Percentiles rank a stretch among this genome's conserved stretches.
Evolutionary conservation across 305 asterid species (phyloP).

Genomic region (Ruellia speciosa): DNA sequence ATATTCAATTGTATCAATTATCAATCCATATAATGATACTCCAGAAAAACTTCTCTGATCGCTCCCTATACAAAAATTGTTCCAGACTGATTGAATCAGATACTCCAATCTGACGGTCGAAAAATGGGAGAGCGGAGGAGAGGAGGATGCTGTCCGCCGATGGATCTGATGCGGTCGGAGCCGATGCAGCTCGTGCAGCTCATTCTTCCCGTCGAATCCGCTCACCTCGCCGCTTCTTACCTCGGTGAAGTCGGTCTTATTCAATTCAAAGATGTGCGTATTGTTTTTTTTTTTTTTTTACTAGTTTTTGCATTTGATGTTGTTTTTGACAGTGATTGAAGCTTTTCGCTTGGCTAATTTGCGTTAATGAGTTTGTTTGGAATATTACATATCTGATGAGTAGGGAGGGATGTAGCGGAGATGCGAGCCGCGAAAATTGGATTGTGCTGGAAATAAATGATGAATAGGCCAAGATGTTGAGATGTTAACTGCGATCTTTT

Average conservation of each 20-base stretch:
- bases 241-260: slow-evolving; percentile 89
- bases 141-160: slow-evolving; percentile 80
- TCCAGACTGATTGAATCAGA: slow-evolving; percentile 1
- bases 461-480: not conserved
- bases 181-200: slow-evolving; percentile 95
- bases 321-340: slow-evolving; percentile 2
- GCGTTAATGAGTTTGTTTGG: slow-evolving; percentile 18
- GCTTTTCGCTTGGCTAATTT: not conserved
- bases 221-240: slow-evolving; percentile 71
- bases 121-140: slow-evolving; percentile 68
- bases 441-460: not conserved
- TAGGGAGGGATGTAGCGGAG: not conserved
- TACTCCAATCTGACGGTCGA: slow-evolving; percentile 28
- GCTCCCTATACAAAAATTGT: not conserved
- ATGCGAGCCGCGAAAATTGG: not conserved
- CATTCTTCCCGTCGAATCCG: slow-evolving; percentile 93
- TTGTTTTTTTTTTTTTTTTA: no score
- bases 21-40: no score
- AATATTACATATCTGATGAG: not conserved
- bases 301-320: not conserved
- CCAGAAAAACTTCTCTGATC: not conserved
- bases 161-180: slow-evolving; percentile 99
- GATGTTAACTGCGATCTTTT: not conserved
- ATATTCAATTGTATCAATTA: no score
- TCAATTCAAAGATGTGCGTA: slow-evolving; percentile 83